Conservation (phyloP, 169 alveolate species). For the Plasmodium cynomolgi region DNA sequence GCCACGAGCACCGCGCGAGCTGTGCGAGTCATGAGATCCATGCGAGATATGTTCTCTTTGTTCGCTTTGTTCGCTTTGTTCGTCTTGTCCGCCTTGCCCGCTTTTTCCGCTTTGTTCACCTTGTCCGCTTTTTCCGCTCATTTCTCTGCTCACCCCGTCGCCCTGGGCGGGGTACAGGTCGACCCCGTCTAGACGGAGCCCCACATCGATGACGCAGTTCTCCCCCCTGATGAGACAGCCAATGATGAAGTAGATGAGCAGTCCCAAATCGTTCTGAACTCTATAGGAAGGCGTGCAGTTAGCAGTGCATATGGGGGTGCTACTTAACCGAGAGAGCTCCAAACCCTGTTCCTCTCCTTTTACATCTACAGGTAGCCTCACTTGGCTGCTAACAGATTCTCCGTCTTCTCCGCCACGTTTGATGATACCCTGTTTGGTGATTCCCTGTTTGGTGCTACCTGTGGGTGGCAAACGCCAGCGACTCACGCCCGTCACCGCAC, state of each 20-base stretch:
- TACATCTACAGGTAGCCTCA: background rate
- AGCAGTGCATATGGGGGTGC: background rate
- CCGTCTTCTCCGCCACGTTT: background rate
- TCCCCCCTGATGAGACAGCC: slow-evolving; percentile 16
- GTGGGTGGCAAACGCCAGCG: background rate
- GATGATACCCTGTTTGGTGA: background rate
- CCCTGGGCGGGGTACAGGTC: background rate
- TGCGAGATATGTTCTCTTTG: background rate
- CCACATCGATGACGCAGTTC: slow-evolving; percentile 10
- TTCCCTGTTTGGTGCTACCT: background rate
- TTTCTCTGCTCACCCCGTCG: background rate
- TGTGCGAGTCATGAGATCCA: background rate
- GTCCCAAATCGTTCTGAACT: slow-evolving; percentile 30
- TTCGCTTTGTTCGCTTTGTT: background rate
- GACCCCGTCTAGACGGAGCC: background rate
- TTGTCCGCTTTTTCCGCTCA: background rate
- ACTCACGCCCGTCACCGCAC: background rate
- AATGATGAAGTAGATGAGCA: slow-evolving; percentile 26
- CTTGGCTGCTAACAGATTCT: background rate
- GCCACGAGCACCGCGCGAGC: background rate
- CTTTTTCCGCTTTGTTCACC: background rate
- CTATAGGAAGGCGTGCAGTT: background rate
- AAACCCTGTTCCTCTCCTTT: background rate
- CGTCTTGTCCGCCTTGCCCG: background rate
- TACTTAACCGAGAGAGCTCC: background rate